These are phyloP conservation scores for Cyphellophora attinorum DNA, from an alignment of 2,329 filamentous ascomycete species.

Conservation along the genomic window DNA sequence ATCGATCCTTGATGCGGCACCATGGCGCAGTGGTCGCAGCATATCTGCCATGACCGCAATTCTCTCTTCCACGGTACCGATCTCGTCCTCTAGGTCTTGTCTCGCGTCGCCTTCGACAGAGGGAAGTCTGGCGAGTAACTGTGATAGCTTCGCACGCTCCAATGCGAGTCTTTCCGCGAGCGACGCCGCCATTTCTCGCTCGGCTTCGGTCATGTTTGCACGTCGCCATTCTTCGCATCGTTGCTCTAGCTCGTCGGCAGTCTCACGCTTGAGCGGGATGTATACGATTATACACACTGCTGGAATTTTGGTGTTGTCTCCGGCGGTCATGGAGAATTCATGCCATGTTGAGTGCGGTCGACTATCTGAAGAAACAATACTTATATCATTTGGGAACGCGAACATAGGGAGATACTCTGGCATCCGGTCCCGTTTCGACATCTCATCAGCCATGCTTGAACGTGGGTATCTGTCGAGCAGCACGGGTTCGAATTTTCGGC, in stretches of 20 bases:
- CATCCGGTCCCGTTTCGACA: constrained; percentile 71
- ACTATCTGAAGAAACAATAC: constrained; percentile 90
- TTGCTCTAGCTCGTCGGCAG: constrained; percentile 64
- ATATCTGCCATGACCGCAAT: constrained; percentile 96
- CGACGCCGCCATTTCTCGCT: constrained; percentile 85
- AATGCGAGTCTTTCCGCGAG: constrained; percentile 76
- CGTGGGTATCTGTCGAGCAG: constrained; percentile 88
- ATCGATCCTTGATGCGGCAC: constrained; percentile 93
- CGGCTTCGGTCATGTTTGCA: constrained; percentile 94
- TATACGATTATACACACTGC: constrained; percentile 87
- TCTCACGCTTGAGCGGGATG: constrained; percentile 72
- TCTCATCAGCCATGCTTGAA: constrained; percentile 69
- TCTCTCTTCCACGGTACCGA: constrained; percentile 92
- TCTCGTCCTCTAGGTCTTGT: constrained; percentile 83
- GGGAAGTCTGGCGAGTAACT: constrained; percentile 74
- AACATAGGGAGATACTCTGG: constrained; percentile 99
- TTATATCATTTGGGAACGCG: constrained; percentile 95
- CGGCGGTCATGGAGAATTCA: constrained; percentile 94
- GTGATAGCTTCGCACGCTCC: constrained; percentile 82
- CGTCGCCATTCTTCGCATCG: constrained; percentile 83
- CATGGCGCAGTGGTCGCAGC: constrained; percentile 81
- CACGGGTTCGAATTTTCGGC: constrained; percentile 91
- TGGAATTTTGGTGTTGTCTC: constrained; percentile 84
- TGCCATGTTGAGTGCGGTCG: constrained; percentile 96
- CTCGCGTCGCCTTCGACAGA: constrained; percentile 69